phyloP scores from a whole-genome alignment of 345 rosid genomes.

The Aethionema arabicum region DNA sequence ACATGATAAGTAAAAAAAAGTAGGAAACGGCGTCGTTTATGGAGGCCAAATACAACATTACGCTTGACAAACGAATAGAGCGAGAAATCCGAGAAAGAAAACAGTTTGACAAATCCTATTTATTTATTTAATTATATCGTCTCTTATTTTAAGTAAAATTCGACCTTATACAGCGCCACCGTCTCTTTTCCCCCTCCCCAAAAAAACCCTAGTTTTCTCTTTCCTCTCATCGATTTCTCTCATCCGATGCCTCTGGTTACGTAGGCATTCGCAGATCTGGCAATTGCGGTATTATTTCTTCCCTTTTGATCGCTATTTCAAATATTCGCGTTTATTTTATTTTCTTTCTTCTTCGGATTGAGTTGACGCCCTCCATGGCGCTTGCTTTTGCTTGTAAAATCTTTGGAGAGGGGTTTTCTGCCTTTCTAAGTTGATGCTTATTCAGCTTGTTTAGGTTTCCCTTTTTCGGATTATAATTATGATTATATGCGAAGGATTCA shows the following conservation, averaged over 20 bases:
- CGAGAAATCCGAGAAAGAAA: not conserved
- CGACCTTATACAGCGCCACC: constrained; percentile 23
- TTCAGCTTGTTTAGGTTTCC: constrained; percentile 18
- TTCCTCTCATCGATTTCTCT: constrained; percentile 22
- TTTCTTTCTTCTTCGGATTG: constrained; percentile 13
- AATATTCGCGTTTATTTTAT: not conserved
- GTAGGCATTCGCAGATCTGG: constrained; percentile 35
- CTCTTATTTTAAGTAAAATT: constrained; percentile 22
- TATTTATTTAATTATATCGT: not conserved
- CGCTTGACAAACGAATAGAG: not conserved
- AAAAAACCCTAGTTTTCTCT: constrained; percentile 33
- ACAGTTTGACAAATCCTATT: constrained; percentile 2
- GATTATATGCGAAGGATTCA: not conserved
- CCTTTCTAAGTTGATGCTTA: constrained; percentile 7
- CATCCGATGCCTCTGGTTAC: constrained; percentile 29
- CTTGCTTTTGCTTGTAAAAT: not conserved
- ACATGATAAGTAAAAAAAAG: constrained; percentile 1
- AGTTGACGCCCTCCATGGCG: not conserved
- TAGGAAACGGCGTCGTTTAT: constrained; percentile 10
- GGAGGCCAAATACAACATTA: not conserved
- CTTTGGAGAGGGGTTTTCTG: constrained; percentile 19
- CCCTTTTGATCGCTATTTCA: not conserved
- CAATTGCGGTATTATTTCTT: constrained; percentile 18
- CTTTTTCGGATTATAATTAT: constrained; percentile 4
- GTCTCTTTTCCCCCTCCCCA: not conserved